phyloP scores from a whole-genome alignment of 495 filamentous ascomycete species.

The Aspergillus bridgeri region DNA sequence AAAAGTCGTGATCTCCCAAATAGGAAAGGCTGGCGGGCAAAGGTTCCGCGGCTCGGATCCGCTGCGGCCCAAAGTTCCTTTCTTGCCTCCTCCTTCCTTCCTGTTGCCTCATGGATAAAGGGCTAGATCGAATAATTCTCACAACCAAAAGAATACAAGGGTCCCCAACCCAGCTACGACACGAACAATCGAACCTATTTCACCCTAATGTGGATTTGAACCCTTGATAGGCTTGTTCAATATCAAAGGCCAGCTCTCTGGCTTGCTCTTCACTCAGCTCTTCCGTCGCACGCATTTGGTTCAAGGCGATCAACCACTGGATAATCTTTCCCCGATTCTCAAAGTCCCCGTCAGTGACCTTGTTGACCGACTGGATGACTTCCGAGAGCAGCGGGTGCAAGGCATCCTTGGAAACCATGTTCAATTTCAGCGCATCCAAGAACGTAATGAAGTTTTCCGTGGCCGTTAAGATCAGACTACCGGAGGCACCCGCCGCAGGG shows the following conservation, averaged over 20 bases:
- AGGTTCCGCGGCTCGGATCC: slow-evolving; percentile 33
- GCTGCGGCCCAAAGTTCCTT: slow-evolving; percentile 4
- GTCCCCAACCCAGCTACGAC: neutral
- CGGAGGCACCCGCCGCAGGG: slow-evolving; percentile 53
- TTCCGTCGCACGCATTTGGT: slow-evolving; percentile 94
- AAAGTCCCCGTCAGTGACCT: slow-evolving; percentile 90
- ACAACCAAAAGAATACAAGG: neutral
- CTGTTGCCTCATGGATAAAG: slow-evolving; percentile 10
- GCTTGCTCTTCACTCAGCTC: slow-evolving; percentile 85
- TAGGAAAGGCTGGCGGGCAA: slow-evolving; percentile 35
- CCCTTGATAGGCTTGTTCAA: slow-evolving; percentile 85
- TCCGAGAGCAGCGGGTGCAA: slow-evolving; percentile 90
- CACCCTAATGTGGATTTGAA: slow-evolving; percentile 72
- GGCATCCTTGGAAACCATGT: slow-evolving; percentile 88
- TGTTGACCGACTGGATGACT: slow-evolving; percentile 93
- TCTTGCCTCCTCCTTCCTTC: neutral
- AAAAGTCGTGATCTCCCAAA: slow-evolving; percentile 41
- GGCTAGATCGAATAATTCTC: neutral
- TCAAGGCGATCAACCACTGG: slow-evolving; percentile 94
- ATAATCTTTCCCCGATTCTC: slow-evolving; percentile 94
- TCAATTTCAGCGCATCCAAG: slow-evolving; percentile 86
- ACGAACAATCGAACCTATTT: slow-evolving; percentile 1
- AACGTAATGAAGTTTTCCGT: slow-evolving; percentile 99
- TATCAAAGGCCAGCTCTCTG: slow-evolving; percentile 81
- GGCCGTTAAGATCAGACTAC: slow-evolving; percentile 74